Base-by-base conservation (phyloP, 345 rosid genomes). In the Eucalyptus camaldulensis region DNA sequence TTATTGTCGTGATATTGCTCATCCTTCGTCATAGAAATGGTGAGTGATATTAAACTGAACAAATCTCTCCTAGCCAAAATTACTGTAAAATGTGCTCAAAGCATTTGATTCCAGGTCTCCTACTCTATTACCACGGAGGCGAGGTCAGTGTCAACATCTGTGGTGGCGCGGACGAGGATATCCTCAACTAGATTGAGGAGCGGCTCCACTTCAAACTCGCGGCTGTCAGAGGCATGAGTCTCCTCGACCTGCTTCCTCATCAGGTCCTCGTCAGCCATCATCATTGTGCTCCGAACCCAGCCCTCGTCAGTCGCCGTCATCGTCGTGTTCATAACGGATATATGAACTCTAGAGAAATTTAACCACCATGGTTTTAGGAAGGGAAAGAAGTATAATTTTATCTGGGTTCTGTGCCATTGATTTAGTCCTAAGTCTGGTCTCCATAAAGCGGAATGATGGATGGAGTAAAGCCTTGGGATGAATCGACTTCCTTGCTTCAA, bases 401-500 rank as follows among this genome's bases (percentile, higher is more conserved):
- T 29, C 43, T 45, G 87, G 76, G 10, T 53, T 27, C 25, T 80
- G 43, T 80, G 40, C 8, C 27, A 80, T 80, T 83, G 47, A 83
- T 83, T 24, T 44, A 6, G n/a, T 27, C 10, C 85, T 45, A 10
- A 22, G 87, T 10, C 62, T 56, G 51, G 54, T 13, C 13, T 60
- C 44, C 24, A 53, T 56, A 62, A 67, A 88, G 47, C 86, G 85
- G 53, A 8, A 19, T 17, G 65, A 58, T 24, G 37, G 53, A 51
- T 49, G 19, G 45, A 29, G 27, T 13, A 51, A 40, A 45, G 27
- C 25, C 80, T 81, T 31, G 44, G 88, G 86, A 86, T 90, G 95
- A 94, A 94, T 95, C 95, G 80, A 93, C 96, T 94, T 93, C 96
- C 94, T 96, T 96, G 94, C 96, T 96, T 95, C 93, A 37, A 65